Conservation (phyloP, 345 rosid species). For the Hypericum perforatum region DNA sequence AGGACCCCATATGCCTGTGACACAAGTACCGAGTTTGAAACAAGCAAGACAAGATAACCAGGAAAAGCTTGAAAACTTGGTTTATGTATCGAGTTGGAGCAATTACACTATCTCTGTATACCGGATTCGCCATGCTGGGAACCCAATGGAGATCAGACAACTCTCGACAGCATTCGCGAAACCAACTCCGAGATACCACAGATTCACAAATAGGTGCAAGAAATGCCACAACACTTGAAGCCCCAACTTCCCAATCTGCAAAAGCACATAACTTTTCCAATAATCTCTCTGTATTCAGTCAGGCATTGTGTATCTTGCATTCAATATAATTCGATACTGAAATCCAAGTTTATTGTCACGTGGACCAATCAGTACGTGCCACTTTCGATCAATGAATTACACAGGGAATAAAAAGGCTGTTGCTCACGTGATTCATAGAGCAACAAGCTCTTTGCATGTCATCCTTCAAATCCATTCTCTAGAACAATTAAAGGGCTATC, state of each 20-base stretch:
- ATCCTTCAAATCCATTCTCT: too few relatives aligned
- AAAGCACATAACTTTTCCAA: neutral
- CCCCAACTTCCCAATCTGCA: slow-evolving; percentile 39
- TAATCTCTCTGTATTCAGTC: too few relatives aligned
- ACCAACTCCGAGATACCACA: slow-evolving; percentile 36
- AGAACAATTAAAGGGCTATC: too few relatives aligned
- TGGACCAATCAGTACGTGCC: too few relatives aligned
- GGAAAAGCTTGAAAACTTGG: neutral
- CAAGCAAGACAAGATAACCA: neutral
- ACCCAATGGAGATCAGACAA: slow-evolving; percentile 48
- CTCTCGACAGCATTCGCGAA: slow-evolving; percentile 38
- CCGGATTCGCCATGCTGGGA: slow-evolving; percentile 89
- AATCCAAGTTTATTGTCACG: too few relatives aligned
- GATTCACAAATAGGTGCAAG: slow-evolving; percentile 45
- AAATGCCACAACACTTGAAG: slow-evolving; percentile 54
- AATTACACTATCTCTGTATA: slow-evolving; percentile 83
- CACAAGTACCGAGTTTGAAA: slow-evolving; percentile 2
- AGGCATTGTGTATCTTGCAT: too few relatives aligned
- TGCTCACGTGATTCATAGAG: too few relatives aligned
- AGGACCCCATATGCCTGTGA: slow-evolving; percentile 74
- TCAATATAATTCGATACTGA: too few relatives aligned
- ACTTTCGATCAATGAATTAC: too few relatives aligned
- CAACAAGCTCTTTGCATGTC: too few relatives aligned
- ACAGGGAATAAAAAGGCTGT: too few relatives aligned
- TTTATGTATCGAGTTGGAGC: slow-evolving; percentile 6